phyloP scores from a whole-genome alignment of 768 basidiomycete species.

The Kwoniella bestiolae region DNA sequence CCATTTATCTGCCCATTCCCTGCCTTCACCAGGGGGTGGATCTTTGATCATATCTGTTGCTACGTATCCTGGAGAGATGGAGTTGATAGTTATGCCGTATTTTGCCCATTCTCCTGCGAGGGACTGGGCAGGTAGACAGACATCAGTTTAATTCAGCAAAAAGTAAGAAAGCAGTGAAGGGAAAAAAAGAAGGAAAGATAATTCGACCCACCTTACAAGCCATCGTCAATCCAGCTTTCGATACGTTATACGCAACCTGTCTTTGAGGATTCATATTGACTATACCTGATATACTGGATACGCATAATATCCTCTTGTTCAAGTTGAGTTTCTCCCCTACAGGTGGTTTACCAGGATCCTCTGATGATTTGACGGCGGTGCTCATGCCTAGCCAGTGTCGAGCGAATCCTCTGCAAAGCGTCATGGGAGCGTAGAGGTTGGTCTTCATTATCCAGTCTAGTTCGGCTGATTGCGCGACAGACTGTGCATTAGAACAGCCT shows the following conservation, averaged over 20 bases:
- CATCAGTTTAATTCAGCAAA: no score
- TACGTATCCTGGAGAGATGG: constrained; percentile 55
- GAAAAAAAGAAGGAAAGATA: neutral
- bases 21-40: constrained; percentile 26
- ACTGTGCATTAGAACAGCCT: neutral
- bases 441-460: constrained; percentile 37
- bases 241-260: constrained; percentile 49
- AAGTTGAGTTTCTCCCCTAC: constrained; percentile 32
- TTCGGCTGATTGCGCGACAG: neutral
- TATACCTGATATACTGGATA: constrained; percentile 52
- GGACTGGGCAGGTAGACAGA: no score
- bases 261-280: constrained; percentile 56
- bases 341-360: neutral
- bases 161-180: no score
- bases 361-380: constrained; percentile 2
- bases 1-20: constrained; percentile 47
- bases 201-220: constrained; percentile 49
- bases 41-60: constrained; percentile 54
- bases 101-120: constrained; percentile 56
- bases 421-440: constrained; percentile 54
- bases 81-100: constrained; percentile 52
- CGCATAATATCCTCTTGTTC: constrained; percentile 51
- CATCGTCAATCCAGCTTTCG: constrained; percentile 44
- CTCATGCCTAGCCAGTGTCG: constrained; percentile 51
- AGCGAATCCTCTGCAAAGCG: constrained; percentile 51